Evolutionary conservation across 345 rosid species (phyloP), one percentile per base, ranked within the genome.

Genomic region (Ceriops decandra): DNA sequence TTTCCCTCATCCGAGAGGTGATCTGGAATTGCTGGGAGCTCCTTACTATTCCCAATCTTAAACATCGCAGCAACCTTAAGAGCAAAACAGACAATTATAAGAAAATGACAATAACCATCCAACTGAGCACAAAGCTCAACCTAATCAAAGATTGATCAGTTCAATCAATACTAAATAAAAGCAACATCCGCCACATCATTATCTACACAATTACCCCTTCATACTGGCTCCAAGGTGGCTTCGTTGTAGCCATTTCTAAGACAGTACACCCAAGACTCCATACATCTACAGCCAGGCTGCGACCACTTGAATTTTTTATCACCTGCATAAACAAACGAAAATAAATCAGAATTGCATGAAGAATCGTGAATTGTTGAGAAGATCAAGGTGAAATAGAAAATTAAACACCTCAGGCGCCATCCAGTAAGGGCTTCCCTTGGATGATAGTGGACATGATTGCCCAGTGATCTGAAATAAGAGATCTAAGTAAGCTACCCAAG

Each of bases 211-310:
- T 27, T 56, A 56, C 95, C 87, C 91, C 95, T 76, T 89, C 95
- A 77, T 69, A 85, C 68, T 89, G 91, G 76, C 88, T 87, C 91
- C 91, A 89, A 47, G 95, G 95, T 68, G 95, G 95, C 69, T 89
- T 87, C 60, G 91, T 79, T 52, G 95, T 89, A 53, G 91, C 91
- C 95, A 89, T 89, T 81, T 89, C 95, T 81, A 87, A 79, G 64
- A 89, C 90, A 35, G 91, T 87, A 75, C 95, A 87, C 51, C 95
- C 95, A 75, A 87, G 95, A 75, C 95, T 89, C 95, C 95, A 89
- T 70, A 89, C 82, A 80, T 89, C 95, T 64, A 89, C 95, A 53
- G 91, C 90, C 77, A 89, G 87, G 66, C 77, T 84, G 79, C 88
- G 78, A 64, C 91, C 90, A 62, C 60, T 80, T 56, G 86, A 70